Evolutionary conservation across 2,329 filamentous ascomycete genomes (phyloP), one percentile per base, ranked within the genome.

Genomic region (Dactylellina haptotyla): DNA sequence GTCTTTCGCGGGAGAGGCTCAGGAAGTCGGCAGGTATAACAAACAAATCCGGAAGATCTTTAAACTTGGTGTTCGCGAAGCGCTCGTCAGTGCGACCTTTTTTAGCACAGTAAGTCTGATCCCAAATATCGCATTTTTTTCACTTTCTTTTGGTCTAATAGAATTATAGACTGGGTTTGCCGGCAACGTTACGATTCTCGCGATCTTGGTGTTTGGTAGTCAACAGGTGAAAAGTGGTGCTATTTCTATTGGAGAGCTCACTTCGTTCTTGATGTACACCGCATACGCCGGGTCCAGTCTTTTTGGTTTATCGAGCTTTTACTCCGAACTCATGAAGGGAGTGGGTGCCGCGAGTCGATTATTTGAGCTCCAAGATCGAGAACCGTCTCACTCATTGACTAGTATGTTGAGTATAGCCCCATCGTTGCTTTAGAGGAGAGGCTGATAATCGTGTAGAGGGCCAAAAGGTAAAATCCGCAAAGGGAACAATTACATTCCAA

Each of bases 301-400:
- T 75, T 97, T 98, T 77, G 95, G 95, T 2, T 84, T 99, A 1
- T 97, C 93, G 2, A 92, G 91, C 65, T 99, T 99, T 82, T 99
- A 97, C 82, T 97, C 93, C 0, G 95, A 99, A 80, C 85, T 99
- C 75, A 99, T 99, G 95, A 99, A 99, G 81, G 96, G 96, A 43
- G 94, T 97, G 2, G 95, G 96, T 78, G 95, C 95, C 43, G 95
- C 95, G n/a, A 96, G 90, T 79, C 90, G 95, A 72, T 85, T 99
- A 0, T 99, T 99, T 79, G 95, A 99, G 80, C 86, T 99, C 4
- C 93, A 98, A 80, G 95, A 99, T 80, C 89, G 95, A 75, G 84
- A 91, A 69, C 91, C 93, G 0, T 90, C 88, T 1, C 96, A 98
- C 74, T 89, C 89, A n/a, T 88, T 93, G 18, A 99, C 96, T 0